These are phyloP conservation scores for Mycena chlorophos DNA, from an alignment of 768 basidiomycete genomes.

Conservation along the genomic window DNA sequence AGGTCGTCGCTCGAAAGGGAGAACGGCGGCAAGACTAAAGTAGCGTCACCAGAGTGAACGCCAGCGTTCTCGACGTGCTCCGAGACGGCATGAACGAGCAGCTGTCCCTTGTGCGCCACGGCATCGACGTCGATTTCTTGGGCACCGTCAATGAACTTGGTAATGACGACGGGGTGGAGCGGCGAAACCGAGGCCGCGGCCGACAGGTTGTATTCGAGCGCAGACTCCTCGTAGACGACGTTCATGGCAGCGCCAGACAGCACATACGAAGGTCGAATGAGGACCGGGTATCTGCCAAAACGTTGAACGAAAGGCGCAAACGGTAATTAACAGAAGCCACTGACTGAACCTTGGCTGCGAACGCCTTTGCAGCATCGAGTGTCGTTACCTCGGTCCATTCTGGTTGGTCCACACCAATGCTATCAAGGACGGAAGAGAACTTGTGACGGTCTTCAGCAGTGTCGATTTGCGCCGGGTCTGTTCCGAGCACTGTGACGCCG, in stretches of 20 bases:
- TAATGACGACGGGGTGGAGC: constrained; percentile 95
- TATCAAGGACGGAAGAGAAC: constrained; percentile 95
- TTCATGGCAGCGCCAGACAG: constrained; percentile 99
- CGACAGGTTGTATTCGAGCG: constrained; percentile 91
- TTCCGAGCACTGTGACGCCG: constrained; percentile 92
- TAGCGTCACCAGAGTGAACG: constrained; percentile 98
- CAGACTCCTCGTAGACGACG: constrained; percentile 89
- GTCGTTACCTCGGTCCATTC: constrained; percentile 92
- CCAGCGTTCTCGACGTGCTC: constrained; percentile 99
- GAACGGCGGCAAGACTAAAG: constrained; percentile 93
- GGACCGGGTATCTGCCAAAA: constrained; percentile 79
- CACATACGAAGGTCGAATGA: constrained; percentile 97
- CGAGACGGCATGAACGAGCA: constrained; percentile 93
- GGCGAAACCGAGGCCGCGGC: constrained; percentile 96
- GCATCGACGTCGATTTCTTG: constrained; percentile 99
- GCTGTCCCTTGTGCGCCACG: constrained; percentile 88
- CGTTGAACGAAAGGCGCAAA: constrained; percentile 6
- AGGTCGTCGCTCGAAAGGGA: constrained; percentile 76
- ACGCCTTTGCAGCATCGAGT: constrained; percentile 86
- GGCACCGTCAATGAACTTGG: constrained; percentile 97
- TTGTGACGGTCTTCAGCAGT: constrained; percentile 98
- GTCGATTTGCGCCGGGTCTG: constrained; percentile 93
- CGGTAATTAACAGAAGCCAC: constrained; percentile 24
- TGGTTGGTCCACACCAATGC: constrained; percentile 94
- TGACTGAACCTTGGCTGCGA: constrained; percentile 80